Conservation (phyloP, 228 moss, liverwort and hornwort species). For the Sphagnum magellanicum region DNA sequence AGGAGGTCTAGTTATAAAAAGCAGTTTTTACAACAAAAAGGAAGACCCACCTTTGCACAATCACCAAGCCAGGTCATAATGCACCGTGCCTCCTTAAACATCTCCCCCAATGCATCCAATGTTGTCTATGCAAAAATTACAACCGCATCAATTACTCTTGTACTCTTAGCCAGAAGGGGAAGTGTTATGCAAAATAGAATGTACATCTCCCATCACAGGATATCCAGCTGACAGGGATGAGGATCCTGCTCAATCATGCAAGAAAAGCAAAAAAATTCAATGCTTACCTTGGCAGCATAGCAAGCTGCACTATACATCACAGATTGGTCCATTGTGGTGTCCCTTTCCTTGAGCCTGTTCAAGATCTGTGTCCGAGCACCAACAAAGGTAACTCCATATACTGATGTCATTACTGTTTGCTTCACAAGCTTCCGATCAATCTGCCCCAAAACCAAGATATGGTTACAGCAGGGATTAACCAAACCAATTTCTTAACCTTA, state of each 20-base stretch:
- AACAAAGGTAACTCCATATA: conserved; percentile 59
- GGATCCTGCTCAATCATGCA: neutral
- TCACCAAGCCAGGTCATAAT: conserved; percentile 98
- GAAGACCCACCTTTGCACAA: conserved; percentile 73
- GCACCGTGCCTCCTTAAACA: conserved; percentile 95
- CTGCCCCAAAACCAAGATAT: conserved; percentile 11
- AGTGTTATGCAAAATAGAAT: neutral
- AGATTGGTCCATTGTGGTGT: conserved; percentile 21
- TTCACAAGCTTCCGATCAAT: conserved; percentile 64
- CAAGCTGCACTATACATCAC: conserved; percentile 32
- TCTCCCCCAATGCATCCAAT: conserved; percentile 83
- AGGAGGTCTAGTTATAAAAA: no score
- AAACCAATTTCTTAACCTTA: no score
- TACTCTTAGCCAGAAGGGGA: neutral
- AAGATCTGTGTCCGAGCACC: conserved; percentile 58
- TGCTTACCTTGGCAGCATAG: conserved; percentile 49
- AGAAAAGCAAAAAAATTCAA: neutral
- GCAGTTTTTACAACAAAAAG: no score
- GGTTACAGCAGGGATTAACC: no score
- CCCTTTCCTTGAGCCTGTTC: conserved; percentile 49
- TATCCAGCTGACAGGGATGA: neutral
- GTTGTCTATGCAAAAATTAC: conserved; percentile 40
- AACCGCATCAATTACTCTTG: neutral
- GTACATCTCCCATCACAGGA: neutral
- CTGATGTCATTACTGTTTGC: conserved; percentile 70